These are phyloP conservation scores for Aureobasidium mangrovei DNA, from an alignment of 2,329 filamentous ascomycete species.

Conservation along the genomic window DNA sequence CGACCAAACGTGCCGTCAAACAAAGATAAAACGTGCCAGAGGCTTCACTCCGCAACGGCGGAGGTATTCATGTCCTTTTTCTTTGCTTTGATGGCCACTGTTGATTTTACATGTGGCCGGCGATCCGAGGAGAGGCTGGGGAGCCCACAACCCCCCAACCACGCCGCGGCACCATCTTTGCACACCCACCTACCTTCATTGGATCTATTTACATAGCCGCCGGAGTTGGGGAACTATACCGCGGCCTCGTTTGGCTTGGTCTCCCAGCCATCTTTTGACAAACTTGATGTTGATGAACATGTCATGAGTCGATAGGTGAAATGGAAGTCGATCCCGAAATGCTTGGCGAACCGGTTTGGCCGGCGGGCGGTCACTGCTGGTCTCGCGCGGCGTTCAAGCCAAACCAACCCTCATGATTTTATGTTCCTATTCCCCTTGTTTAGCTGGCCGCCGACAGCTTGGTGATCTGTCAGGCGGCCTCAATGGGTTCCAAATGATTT, in stretches of 20 bases:
- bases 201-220: background rate
- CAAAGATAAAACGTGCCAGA: constrained; percentile 4
- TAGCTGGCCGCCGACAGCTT: no score
- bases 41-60: background rate
- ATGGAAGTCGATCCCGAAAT: background rate
- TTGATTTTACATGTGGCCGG: constrained; percentile 9
- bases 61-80: constrained; percentile 4
- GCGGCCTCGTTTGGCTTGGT: background rate
- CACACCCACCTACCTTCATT: constrained; percentile 3
- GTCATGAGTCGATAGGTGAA: constrained; percentile 1
- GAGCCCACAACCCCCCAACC: constrained; percentile 1
- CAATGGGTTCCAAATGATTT: no score
- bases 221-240: background rate
- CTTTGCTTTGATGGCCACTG: background rate
- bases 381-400: background rate
- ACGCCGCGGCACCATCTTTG: background rate
- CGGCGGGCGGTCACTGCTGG: background rate
- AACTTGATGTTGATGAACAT: background rate
- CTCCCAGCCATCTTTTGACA: constrained; percentile 1
- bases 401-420: no score
- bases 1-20: constrained; percentile 10
- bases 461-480: no score
- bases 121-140: constrained; percentile 10
- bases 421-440: no score
- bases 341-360: background rate